Base-by-base conservation (phyloP, 2,329 filamentous ascomycete species). In the Verticillium longisporum region DNA sequence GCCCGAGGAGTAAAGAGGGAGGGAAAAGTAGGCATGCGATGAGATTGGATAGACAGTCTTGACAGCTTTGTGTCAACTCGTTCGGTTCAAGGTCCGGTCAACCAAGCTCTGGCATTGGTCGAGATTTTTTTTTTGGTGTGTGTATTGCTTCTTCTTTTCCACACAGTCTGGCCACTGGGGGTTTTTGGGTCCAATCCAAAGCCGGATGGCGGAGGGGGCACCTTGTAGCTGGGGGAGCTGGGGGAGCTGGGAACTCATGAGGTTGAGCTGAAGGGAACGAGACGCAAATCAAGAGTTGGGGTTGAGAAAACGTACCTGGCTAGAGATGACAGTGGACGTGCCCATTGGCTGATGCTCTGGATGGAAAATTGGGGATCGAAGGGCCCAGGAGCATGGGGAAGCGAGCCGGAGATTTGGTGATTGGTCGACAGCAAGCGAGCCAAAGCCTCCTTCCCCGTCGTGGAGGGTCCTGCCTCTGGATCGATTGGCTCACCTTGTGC, bases 381-480 rank as follows among this genome's bases (percentile, higher is more conserved):
- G 18, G 45, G 18, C 45, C 45, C 45, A 53, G 45, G 45, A 53
- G 45, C 45, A 53, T 53, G 45, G 54, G 61, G 55, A 73, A 74
- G 73, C 73, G 73, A 74, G 68, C 60, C 68, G 65, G 69, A 55
- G 57, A 62, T 63, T 63, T 65, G 61, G 60, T 73, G 70, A 75
- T 75, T 75, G 73, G 73, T 61, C 63, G 61, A 59, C 50, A 54
- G 60, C 70, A 73, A 74, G 72, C 72, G 72, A 74, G 68, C 59
- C 45, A 57, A 31, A 60, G 60, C 63, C 38, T 18, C 26, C 14
- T 5, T 38, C n/a, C 26, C 26, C 26, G 26, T 18, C 38, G 32
- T 57, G 26, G 33, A 36, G 34, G 11, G 38, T 34, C 36, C 32
- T 13, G 6, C 36, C 26, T 41, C 6, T 34, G 21, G 18, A 10